phyloP scores from a whole-genome alignment of 2,329 filamentous ascomycete species.

The Fusarium irregulare region DNA sequence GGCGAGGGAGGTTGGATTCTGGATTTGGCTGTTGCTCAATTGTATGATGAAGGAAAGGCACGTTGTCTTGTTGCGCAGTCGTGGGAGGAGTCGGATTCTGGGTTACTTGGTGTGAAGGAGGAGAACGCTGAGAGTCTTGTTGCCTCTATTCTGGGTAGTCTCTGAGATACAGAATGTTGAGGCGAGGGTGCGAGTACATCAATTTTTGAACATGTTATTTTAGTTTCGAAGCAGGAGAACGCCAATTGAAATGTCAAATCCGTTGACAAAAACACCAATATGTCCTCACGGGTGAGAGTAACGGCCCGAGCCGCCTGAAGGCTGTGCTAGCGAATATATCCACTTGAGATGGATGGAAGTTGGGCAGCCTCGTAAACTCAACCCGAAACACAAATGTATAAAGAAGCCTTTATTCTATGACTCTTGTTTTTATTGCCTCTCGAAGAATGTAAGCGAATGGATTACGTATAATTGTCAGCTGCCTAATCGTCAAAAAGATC shows the following conservation, averaged over 20 bases:
- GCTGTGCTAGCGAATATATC: background rate
- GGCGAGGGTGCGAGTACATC: too few species aligned
- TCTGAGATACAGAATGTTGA: too few species aligned
- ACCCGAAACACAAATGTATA: background rate
- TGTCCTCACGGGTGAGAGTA: too few species aligned
- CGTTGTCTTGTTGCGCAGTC: constrained; percentile 16
- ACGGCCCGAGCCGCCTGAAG: background rate
- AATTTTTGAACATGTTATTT: too few species aligned
- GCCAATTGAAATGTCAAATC: too few species aligned
- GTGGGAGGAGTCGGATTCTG: constrained; percentile 28
- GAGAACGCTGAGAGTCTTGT: constrained; percentile 9
- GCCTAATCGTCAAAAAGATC: constrained; percentile 1
- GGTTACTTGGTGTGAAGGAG: constrained; percentile 1
- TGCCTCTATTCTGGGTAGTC: background rate
- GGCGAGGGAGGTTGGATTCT: constrained; percentile 22
- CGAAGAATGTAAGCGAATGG: background rate
- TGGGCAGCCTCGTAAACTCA: background rate
- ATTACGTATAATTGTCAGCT: background rate
- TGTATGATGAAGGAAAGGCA: constrained; percentile 12
- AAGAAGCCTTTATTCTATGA: background rate
- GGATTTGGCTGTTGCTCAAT: constrained; percentile 28
- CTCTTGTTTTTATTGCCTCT: background rate
- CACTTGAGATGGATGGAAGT: background rate
- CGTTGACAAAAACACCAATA: too few species aligned
- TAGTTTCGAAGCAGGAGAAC: too few species aligned